Evolutionary conservation across 257 asterid species (phyloP).

Genomic region (Eucommia ulmoides): DNA sequence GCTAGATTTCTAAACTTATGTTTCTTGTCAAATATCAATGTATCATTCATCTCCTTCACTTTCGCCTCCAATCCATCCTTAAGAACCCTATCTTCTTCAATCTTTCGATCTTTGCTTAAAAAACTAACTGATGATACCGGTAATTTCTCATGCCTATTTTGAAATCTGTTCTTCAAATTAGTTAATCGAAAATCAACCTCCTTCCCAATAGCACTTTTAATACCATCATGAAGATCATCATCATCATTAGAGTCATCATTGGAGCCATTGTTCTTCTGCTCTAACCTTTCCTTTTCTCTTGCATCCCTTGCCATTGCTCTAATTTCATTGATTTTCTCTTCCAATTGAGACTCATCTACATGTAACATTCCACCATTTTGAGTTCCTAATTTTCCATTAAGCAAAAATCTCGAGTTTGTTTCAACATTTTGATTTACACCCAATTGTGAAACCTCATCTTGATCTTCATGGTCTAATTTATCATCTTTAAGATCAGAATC

Average conservation of each 20-base stretch:
- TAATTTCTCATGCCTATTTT: conserved; percentile 15
- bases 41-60: conserved; percentile 20
- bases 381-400: conserved; percentile 17
- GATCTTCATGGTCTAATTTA: conserved; percentile 7
- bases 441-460: conserved; percentile 15
- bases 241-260: neutral
- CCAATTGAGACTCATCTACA: conserved; percentile 42
- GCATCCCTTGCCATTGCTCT: conserved; percentile 71
- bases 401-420: conserved; percentile 11
- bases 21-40: conserved; percentile 50
- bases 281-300: conserved; percentile 51
- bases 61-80: conserved; percentile 19
- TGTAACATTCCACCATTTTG: conserved; percentile 14
- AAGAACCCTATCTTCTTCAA: conserved; percentile 12
- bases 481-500: conserved; percentile 15
- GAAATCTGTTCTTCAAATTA: conserved; percentile 39
- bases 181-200: conserved; percentile 46
- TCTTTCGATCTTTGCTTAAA: conserved; percentile 12
- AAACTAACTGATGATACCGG: conserved; percentile 20
- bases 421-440: conserved; percentile 13
- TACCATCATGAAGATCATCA: conserved; percentile 29
- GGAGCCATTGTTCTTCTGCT: conserved; percentile 23
- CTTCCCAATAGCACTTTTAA: conserved; percentile 48
- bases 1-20: conserved; percentile 37
- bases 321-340: conserved; percentile 63